Conservation (phyloP, 441 rosid species). For the Brassica balearica region DNA sequence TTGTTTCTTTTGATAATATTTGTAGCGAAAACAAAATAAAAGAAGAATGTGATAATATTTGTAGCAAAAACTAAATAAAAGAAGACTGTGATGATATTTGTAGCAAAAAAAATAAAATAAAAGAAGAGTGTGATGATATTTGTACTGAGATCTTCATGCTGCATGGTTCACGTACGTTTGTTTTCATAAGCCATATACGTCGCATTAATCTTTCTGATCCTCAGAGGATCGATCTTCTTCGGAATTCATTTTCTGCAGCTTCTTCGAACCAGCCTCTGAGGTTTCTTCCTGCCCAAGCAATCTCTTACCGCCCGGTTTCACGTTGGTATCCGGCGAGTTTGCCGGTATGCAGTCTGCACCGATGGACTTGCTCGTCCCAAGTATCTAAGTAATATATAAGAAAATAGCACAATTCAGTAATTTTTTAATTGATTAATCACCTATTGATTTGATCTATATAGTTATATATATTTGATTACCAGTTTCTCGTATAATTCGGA, state of each 20-base stretch:
- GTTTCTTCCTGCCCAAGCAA: slow-evolving; percentile 1
- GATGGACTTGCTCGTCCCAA: not conserved
- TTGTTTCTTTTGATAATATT: too few relatives aligned
- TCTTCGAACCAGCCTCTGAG: not conserved
- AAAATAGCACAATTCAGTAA: not conserved
- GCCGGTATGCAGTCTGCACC: not conserved
- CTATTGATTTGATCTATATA: not conserved
- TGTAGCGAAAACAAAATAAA: too few relatives aligned
- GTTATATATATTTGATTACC: not conserved
- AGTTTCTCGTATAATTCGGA: slow-evolving; percentile 6
- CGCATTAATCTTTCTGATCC: not conserved
- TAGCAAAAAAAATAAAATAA: too few relatives aligned
- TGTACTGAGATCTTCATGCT: too few relatives aligned
- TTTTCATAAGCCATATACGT: too few relatives aligned
- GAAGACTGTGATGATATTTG: too few relatives aligned
- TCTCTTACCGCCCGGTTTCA: not conserved
- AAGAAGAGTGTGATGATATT: too few relatives aligned
- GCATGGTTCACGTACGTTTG: too few relatives aligned
- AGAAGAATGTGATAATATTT: too few relatives aligned
- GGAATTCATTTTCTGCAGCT: not conserved
- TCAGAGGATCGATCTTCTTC: slow-evolving; percentile 10
- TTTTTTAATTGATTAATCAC: not conserved
- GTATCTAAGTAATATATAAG: not conserved
- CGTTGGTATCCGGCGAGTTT: not conserved
- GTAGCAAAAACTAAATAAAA: too few relatives aligned